Evolutionary conservation across 768 basidiomycete genomes (phyloP).

Genomic region (Glaciozyma martinii): DNA sequence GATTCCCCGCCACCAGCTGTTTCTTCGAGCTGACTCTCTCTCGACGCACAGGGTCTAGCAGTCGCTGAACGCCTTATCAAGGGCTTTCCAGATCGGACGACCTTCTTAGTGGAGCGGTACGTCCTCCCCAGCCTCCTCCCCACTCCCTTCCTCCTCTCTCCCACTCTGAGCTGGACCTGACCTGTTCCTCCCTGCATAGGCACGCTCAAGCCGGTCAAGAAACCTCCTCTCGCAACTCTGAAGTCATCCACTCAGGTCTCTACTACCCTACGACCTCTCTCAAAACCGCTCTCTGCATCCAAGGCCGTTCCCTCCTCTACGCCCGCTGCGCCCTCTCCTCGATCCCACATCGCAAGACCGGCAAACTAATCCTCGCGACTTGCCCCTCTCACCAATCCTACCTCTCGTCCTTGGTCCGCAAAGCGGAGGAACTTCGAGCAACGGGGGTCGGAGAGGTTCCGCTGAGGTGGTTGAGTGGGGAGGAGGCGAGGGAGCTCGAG

Average conservation of each 20-base stretch:
- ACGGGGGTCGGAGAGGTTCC: constrained; percentile 45
- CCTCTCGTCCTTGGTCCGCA: constrained; percentile 58
- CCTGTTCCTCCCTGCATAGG: not conserved
- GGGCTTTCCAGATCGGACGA: constrained; percentile 58
- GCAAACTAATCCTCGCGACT: constrained; percentile 83
- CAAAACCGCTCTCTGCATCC: constrained; percentile 75
- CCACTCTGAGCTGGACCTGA: constrained; percentile 40
- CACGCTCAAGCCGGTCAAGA: constrained; percentile 46
- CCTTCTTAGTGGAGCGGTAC: constrained; percentile 61
- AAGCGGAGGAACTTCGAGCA: constrained; percentile 55
- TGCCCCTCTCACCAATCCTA: constrained; percentile 55
- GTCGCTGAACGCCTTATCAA: constrained; percentile 65
- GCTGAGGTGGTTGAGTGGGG: constrained; percentile 58
- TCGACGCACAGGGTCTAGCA: constrained; percentile 58
- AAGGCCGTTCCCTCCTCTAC: constrained; percentile 77
- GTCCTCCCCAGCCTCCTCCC: not conserved
- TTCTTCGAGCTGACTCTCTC: constrained; percentile 54
- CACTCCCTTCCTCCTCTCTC: not conserved
- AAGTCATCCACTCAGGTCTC: constrained; percentile 71
- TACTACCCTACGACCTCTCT: constrained; percentile 51
- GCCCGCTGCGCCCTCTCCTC: constrained; percentile 48
- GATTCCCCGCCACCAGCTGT: no score
- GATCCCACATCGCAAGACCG: constrained; percentile 62
- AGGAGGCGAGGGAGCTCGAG: constrained; percentile 63
- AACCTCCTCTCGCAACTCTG: constrained; percentile 80